A percentile compares a stretch with the other conserved stretches of the same genome.
Evolutionary conservation across 2,329 filamentous ascomycete species (phyloP).

Genomic region (Aphanocladium album): DNA sequence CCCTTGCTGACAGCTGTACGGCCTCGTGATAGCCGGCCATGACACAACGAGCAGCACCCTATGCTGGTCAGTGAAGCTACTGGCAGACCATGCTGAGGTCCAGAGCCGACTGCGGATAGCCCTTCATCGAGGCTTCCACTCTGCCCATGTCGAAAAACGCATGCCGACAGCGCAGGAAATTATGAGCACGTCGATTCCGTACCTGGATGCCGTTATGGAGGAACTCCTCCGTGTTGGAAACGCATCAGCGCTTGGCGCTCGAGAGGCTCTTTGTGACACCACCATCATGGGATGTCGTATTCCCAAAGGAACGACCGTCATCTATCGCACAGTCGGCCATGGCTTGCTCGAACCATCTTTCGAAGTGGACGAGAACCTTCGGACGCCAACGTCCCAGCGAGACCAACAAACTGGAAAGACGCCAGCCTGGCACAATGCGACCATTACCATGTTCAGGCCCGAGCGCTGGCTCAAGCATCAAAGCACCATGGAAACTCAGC

Average conservation of each 20-base stretch:
- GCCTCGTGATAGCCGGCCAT: constrained; percentile 14
- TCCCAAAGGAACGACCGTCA: constrained; percentile 29
- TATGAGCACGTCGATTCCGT: constrained; percentile 22
- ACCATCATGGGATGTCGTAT: constrained; percentile 27
- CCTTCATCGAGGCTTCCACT: not conserved
- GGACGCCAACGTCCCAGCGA: not conserved
- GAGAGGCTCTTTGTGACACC: constrained; percentile 27
- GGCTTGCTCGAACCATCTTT: constrained; percentile 19
- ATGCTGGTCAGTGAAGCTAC: constrained; percentile 18
- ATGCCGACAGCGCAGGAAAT: constrained; percentile 26
- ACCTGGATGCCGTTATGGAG: constrained; percentile 34
- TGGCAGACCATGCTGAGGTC: constrained; percentile 19
- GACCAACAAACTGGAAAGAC: not conserved
- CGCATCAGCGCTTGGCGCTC: constrained; percentile 22
- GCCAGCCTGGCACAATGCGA: not conserved
- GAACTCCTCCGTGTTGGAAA: constrained; percentile 29
- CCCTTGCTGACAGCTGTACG: not conserved
- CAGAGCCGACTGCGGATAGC: constrained; percentile 22
- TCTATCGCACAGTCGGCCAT: constrained; percentile 23
- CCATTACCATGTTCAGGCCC: not conserved
- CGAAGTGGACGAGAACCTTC: constrained; percentile 17
- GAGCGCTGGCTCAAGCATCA: not conserved
- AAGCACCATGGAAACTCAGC: not conserved
- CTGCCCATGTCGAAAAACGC: not conserved
- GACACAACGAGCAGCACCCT: constrained; percentile 15